A percentile compares a stretch with the other conserved stretches of the same genome.
Conservation (phyloP, 371 early-diverging fungal species). For the Zychaea mexicana region DNA sequence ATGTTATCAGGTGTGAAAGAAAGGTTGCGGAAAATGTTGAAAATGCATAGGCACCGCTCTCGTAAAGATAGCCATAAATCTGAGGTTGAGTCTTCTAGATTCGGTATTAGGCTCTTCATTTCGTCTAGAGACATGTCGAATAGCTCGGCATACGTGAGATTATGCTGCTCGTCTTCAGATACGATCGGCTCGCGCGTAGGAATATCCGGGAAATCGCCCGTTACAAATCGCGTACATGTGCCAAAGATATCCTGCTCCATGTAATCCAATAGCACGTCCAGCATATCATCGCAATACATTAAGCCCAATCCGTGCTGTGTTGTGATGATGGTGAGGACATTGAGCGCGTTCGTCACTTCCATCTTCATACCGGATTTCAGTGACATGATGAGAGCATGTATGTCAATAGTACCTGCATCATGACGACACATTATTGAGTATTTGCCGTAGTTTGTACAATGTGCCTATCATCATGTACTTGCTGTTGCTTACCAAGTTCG, state of each 20-base stretch:
- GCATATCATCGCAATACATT: slow-evolving; percentile 52
- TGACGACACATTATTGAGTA: background rate
- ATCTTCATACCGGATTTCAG: slow-evolving; percentile 74
- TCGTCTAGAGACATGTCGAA: slow-evolving; percentile 62
- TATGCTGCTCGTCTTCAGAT: background rate
- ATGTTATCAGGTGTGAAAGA: slow-evolving; percentile 67
- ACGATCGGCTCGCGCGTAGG: background rate
- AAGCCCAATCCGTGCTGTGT: slow-evolving; percentile 34
- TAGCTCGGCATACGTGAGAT: slow-evolving; percentile 43
- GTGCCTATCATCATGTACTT: background rate
- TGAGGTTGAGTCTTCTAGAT: slow-evolving; percentile 39
- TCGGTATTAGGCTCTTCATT: slow-evolving; percentile 56
- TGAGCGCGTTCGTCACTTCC: slow-evolving; percentile 75
- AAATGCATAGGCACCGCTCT: slow-evolving; percentile 49
- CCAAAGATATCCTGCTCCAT: slow-evolving; percentile 48
- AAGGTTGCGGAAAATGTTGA: slow-evolving; percentile 64
- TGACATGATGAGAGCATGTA: slow-evolving; percentile 76
- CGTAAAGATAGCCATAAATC: slow-evolving; percentile 49
- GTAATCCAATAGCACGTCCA: slow-evolving; percentile 55
- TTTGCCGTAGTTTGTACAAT: background rate
- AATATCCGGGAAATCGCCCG: background rate
- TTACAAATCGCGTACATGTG: slow-evolving; percentile 20
- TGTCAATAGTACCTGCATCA: slow-evolving; percentile 71
- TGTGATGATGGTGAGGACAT: slow-evolving; percentile 67
- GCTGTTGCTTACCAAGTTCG: slow-evolving; percentile 53